Evolutionary conservation across 2,329 filamentous ascomycete species (phyloP), one percentile per base, ranked within the genome.

Genomic region (Xylariales sp.): DNA sequence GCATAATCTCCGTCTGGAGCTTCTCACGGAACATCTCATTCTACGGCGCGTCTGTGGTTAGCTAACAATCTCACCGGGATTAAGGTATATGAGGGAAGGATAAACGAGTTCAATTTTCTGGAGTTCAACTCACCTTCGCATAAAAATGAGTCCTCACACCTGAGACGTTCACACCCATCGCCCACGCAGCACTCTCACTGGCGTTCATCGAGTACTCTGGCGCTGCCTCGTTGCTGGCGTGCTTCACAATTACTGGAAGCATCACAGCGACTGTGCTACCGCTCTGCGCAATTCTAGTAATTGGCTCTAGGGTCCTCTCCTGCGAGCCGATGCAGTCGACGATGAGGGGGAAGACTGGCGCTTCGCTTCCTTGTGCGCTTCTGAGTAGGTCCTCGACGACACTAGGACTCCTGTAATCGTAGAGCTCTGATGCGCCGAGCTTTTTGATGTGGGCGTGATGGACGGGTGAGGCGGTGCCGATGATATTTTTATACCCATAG

Each of bases 141-240:
- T 87, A 88, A 67, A 83, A 85, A 75, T 86, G 83, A 14, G 87
- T 88, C 66, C 87, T 78, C 7, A 89, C 87, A 3, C 88, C 88
- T 23, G 78, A 79, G 3, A 82, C 78, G 9, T 82, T 75, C 0
- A 89, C 87, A 0, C 85, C 87, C 3, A 85, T 80, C 3, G 78
- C 79, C 87, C 87, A 90, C 41, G 80, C 71, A 0, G 73, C 80
- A 10, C 76, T 79, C 7, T 77, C 77, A n/a, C 70, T 53, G 0
- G 83, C 83, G 57, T 88, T 85, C 84, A 88, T 86, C 43, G 81
- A 80, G 63, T 88, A 90, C 68, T 84, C 80, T 0, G 88, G 87
- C 65, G 76, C 79, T 18, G 82, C 77, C 0, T 78, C 79, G 4
- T 82, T 80, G 0, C 79, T 83, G 0, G 87, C 83, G 68, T 89